Evolutionary conservation across 176 grass and related monocot species (phyloP), one percentile per base, ranked within the genome.

Genomic region (Lolium perenne): DNA sequence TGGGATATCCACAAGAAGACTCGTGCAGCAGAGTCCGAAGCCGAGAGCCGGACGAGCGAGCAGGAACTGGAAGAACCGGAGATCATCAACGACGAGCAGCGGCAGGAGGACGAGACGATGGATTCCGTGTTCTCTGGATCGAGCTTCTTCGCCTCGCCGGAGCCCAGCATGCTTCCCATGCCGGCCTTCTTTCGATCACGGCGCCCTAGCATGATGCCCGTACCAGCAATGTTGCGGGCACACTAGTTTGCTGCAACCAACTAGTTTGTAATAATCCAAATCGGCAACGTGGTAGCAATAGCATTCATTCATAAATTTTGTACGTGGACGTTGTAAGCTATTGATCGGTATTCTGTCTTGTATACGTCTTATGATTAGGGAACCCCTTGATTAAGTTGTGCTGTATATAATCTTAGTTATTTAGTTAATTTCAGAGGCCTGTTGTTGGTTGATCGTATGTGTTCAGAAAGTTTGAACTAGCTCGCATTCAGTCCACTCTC

Each of bases 1-100:
- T 70, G 67, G 67, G 67, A 71, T 18, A 45, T 18, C 35, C 18
- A 71, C 18, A 71, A 71, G 67, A 71, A 71, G 18, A 38, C 67
- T 45, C 18, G 38, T 38, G 8, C 62, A 4, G 5, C 18, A 71
- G 9, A 11, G 38, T 29, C 29, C 9, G 67, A 71, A 25, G 62
- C 13, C 12, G 25, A 65, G 62, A 65, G 62, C 62, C 32, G 32
- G 32, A 35, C 32, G 32, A 35, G 32, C 32, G 32, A 35, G 2
- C 62, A 32, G 62, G 62, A 65, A 13, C 32, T 2, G 1, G 32
- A 35, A 35, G 62, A 16, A 4, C 4, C 1, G 60, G 60, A 63
- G 25, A 64, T 64, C n/a, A n/a, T n/a, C 12, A 65, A 15, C 62
- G 12, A 15, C 60, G 62, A 65, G 62, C 25, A 32, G 25, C 25